These are phyloP conservation scores for Cutaneotrichosporon sp. DNA, from an alignment of 1,284 basidiomycete genomes.

Conservation along the genomic window DNA sequence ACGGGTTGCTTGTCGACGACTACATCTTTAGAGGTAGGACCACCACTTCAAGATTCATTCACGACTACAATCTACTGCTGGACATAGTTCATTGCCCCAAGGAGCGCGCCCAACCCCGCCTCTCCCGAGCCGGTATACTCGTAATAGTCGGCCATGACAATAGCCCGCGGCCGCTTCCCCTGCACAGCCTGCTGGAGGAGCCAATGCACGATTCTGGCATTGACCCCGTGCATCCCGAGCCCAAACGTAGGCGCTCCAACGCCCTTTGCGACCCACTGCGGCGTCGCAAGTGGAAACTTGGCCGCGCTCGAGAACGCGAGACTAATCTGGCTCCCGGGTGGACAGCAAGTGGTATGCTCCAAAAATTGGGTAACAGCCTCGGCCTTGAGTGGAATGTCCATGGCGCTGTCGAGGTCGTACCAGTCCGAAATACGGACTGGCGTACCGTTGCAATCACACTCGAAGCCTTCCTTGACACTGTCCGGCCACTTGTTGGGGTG, in stretches of 20 bases:
- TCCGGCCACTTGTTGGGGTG: constrained; percentile 80
- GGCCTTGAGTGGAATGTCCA: constrained; percentile 75
- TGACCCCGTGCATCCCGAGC: constrained; percentile 77
- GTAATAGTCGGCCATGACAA: constrained; percentile 46
- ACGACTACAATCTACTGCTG: neutral
- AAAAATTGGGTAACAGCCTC: constrained; percentile 49
- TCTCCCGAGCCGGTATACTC: constrained; percentile 28
- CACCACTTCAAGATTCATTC: neutral
- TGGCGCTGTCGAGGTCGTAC: constrained; percentile 73
- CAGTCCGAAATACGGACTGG: constrained; percentile 76
- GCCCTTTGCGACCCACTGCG: constrained; percentile 70
- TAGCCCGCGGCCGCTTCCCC: constrained; percentile 33
- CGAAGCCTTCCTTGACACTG: constrained; percentile 66
- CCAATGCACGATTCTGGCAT: constrained; percentile 69
- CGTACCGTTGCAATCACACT: constrained; percentile 62
- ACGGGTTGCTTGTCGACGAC: no score
- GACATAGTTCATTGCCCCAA: constrained; percentile 20
- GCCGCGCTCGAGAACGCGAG: constrained; percentile 78
- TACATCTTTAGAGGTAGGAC: no score
- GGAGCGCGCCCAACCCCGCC: constrained; percentile 14
- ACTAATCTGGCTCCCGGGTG: constrained; percentile 55
- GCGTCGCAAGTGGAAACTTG: constrained; percentile 73
- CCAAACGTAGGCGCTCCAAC: constrained; percentile 72
- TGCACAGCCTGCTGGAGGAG: constrained; percentile 56
- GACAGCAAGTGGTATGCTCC: constrained; percentile 19